Percentiles rank a stretch among this genome's conserved stretches.
These are phyloP conservation scores for Albifimbria verrucaria DNA, from an alignment of 2,329 filamentous ascomycete genomes.

Conservation along the genomic window DNA sequence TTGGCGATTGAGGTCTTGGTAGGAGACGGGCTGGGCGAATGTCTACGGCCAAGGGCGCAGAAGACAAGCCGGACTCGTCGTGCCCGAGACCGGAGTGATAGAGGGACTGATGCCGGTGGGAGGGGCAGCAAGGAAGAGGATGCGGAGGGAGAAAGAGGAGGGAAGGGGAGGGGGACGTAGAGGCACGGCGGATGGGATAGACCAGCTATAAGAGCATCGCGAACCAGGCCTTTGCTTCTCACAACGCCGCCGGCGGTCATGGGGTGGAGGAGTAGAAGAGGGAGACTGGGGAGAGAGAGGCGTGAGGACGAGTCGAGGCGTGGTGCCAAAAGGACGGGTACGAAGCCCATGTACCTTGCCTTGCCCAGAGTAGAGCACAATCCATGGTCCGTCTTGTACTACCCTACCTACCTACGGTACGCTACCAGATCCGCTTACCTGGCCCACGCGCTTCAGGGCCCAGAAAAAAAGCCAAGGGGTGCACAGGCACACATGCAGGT, in stretches of 20 bases:
- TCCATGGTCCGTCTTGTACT: too few species aligned
- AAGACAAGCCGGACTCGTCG: not conserved
- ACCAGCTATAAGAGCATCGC: conserved; percentile 27
- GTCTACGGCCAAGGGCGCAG: too few species aligned
- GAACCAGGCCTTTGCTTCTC: conserved; percentile 15
- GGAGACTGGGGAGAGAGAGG: conserved; percentile 6
- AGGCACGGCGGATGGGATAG: conserved; percentile 12
- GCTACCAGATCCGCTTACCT: too few species aligned
- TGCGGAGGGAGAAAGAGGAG: not conserved
- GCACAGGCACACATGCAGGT: too few species aligned
- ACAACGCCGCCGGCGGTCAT: conserved; percentile 20
- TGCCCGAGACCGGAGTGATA: not conserved
- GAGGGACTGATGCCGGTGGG: not conserved
- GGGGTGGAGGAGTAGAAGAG: conserved; percentile 8
- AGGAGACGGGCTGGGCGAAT: not conserved
- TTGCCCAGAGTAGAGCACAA: too few species aligned
- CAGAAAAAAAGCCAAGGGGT: too few species aligned
- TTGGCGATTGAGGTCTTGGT: not conserved
- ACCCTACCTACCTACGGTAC: too few species aligned
- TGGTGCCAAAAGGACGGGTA: too few species aligned
- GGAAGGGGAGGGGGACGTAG: not conserved
- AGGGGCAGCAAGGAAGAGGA: not conserved
- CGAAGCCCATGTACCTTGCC: too few species aligned
- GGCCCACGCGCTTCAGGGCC: too few species aligned
- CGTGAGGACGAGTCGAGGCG: not conserved